Conservation (phyloP, 2,329 filamentous ascomycete genomes). For the Plectosphaerella cucumerina region DNA sequence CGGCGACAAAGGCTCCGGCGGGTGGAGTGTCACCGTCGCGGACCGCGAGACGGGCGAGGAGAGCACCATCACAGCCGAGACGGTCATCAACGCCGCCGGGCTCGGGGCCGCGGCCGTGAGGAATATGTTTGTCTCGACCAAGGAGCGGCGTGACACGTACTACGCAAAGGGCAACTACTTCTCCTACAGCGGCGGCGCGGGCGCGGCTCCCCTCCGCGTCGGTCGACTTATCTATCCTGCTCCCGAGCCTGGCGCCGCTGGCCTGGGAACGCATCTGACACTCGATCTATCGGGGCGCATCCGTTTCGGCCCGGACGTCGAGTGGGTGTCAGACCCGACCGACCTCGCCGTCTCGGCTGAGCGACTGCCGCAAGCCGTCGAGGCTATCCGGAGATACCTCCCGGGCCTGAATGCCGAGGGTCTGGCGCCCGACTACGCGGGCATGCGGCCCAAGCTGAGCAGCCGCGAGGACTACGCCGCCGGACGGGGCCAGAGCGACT, state of each 20-base stretch:
- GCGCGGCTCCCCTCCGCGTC: conserved; percentile 46
- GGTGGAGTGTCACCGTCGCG: conserved; percentile 64
- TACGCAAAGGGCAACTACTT: conserved; percentile 98
- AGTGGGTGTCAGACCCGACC: conserved; percentile 74
- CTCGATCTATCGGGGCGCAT: conserved; percentile 81
- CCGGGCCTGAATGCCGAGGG: conserved; percentile 64
- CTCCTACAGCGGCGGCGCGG: conserved; percentile 62
- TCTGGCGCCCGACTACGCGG: conserved; percentile 80
- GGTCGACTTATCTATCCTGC: conserved; percentile 82
- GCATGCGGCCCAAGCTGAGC: conserved; percentile 82
- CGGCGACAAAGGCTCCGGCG: conserved; percentile 41
- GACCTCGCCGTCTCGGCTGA: conserved; percentile 66
- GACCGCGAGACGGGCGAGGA: conserved; percentile 42
- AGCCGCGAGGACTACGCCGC: conserved; percentile 53
- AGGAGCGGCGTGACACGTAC: conserved; percentile 56
- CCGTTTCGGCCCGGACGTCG: conserved; percentile 90
- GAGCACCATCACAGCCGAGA: conserved; percentile 65
- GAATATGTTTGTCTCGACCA: conserved; percentile 71
- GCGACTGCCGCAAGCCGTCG: conserved; percentile 62
- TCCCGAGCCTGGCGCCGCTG: conserved; percentile 74
- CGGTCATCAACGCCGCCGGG: conserved; percentile 81
- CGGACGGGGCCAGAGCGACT: conserved; percentile 76
- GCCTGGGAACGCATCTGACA: conserved; percentile 89
- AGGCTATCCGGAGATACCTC: conserved; percentile 74
- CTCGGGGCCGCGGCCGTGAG: conserved; percentile 71